Evolutionary conservation across 768 basidiomycete species (phyloP).

Genomic region (Serendipita indica): DNA sequence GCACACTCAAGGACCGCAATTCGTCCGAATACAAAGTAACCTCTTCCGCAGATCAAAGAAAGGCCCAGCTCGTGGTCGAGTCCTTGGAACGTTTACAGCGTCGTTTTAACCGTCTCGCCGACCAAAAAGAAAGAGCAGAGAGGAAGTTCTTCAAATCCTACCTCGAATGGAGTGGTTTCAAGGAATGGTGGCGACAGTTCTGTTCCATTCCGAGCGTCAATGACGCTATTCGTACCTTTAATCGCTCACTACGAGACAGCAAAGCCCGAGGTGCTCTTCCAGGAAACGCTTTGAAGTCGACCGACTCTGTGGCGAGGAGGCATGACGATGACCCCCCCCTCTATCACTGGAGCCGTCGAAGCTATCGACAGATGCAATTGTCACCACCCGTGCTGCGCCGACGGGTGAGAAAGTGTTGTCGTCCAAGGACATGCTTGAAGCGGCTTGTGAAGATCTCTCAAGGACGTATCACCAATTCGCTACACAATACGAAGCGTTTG

Average conservation of each 20-base stretch:
- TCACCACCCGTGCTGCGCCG: too few species aligned
- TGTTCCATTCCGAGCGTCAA: neutral
- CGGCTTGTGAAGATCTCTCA: neutral
- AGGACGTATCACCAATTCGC: neutral
- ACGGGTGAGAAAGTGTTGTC: too few species aligned
- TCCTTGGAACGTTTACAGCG: neutral
- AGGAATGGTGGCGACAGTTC: neutral
- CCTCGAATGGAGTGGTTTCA: neutral
- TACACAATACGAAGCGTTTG: too few species aligned
- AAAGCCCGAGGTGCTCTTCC: too few species aligned
- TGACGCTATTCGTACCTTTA: neutral
- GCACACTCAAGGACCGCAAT: neutral
- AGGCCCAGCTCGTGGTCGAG: neutral
- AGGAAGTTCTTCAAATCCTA: neutral
- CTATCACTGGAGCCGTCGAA: neutral
- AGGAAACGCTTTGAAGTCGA: too few species aligned
- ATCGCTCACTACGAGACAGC: too few species aligned
- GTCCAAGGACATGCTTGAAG: neutral
- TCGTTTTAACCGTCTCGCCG: neutral
- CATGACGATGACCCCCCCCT: neutral
- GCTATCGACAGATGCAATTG: too few species aligned
- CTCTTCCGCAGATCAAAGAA: neutral
- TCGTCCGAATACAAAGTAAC: neutral
- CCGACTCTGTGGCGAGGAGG: too few species aligned
- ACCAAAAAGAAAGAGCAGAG: neutral